phyloP scores from a whole-genome alignment of 2,329 filamentous ascomycete species.

The Gliomastix tumulicola region DNA sequence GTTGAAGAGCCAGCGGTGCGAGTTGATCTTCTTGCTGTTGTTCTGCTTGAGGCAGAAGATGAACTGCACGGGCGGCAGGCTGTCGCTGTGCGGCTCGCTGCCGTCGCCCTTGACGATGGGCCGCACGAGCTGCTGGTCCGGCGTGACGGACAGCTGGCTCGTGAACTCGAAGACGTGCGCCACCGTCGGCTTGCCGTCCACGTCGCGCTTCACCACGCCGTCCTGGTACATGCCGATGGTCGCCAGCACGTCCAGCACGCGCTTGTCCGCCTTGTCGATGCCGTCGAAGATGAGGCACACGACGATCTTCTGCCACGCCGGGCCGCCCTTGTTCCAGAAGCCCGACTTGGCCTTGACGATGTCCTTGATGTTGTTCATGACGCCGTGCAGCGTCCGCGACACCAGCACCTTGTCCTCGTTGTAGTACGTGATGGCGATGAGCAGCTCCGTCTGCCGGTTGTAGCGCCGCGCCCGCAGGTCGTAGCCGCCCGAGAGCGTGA shows the following conservation, averaged over 20 bases:
- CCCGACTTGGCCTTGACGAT: slow-evolving; percentile 96
- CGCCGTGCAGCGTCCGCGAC: slow-evolving; percentile 80
- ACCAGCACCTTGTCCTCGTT: slow-evolving; percentile 92
- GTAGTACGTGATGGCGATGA: slow-evolving; percentile 94
- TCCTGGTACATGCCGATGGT: slow-evolving; percentile 94
- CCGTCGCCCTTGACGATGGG: slow-evolving; percentile 57
- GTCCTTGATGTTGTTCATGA: slow-evolving; percentile 94
- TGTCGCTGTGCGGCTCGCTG: slow-evolving; percentile 53
- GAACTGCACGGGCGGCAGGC: slow-evolving; percentile 87
- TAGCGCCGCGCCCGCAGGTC: slow-evolving; percentile 92
- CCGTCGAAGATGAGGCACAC: slow-evolving; percentile 90
- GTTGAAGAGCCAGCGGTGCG: slow-evolving; percentile 91
- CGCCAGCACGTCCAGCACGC: slow-evolving; percentile 78
- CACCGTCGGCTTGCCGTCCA: slow-evolving; percentile 85
- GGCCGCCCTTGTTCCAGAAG: slow-evolving; percentile 95
- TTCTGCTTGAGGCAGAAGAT: slow-evolving; percentile 95
- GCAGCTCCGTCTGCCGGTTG: slow-evolving; percentile 85
- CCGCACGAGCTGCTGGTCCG: slow-evolving; percentile 86
- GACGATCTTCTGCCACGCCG: slow-evolving; percentile 95
- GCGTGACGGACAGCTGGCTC: slow-evolving; percentile 83
- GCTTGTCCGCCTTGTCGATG: slow-evolving; percentile 90
- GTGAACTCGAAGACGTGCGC: slow-evolving; percentile 96
- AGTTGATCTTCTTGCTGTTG: slow-evolving; percentile 98
- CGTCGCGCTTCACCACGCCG: slow-evolving; percentile 91
- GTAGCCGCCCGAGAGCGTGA: slow-evolving; percentile 92